Base-by-base conservation (phyloP, 1,284 basidiomycete species). In the Coriolopsis trogii region DNA sequence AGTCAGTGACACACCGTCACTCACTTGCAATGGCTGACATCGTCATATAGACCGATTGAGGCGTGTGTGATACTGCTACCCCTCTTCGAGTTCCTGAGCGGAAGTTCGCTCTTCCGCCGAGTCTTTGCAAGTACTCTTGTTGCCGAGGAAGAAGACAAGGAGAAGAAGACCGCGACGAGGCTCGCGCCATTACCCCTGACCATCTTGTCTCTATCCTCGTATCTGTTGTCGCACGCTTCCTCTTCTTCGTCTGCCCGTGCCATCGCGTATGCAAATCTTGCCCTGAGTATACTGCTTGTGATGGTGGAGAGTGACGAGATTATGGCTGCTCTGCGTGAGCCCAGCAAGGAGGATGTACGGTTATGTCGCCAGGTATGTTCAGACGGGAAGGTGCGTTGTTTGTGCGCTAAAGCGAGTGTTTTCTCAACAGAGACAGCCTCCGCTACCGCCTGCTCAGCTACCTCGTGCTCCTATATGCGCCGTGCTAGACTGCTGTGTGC, bases 201-300 rank as follows among this genome's bases (percentile, higher is more conserved):
- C 12, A 61, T 83, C 16, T 56, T 86, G 46, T 77, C 80, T 3
- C 63, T 86, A 44, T 78, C 79, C 3, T 86, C 85, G 0, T 87
- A 87, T 68, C 56, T 86, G 39, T 67, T 85, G 41, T 79, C 82
- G 0, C 84, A 87, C 62, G 84, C 84, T 5, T 80, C 81, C 2
- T 80, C 84, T 3, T 72, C 77, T 0, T 74, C 76, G 3, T 80
- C 82, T 6, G 65, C 77, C 7, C 78, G 84, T 16, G 77, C 82
- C 6, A 72, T 80, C 37, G 78, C 79, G 3, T 88, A 88, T 63
- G 83, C 81, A 0, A 77, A 77, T 60, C 70, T 87, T 1, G 70
- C 74, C 16, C 69, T 87, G 60, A 77, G 79, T 50, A 76, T 74
- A 13, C 59, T 86, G 12, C 69, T 84, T 25, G 66, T 73, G 3